Percentiles rank a stretch among this genome's conserved stretches.
Evolutionary conservation across 2,329 filamentous ascomycete genomes (phyloP).

Genomic region (Aphanocladium album): DNA sequence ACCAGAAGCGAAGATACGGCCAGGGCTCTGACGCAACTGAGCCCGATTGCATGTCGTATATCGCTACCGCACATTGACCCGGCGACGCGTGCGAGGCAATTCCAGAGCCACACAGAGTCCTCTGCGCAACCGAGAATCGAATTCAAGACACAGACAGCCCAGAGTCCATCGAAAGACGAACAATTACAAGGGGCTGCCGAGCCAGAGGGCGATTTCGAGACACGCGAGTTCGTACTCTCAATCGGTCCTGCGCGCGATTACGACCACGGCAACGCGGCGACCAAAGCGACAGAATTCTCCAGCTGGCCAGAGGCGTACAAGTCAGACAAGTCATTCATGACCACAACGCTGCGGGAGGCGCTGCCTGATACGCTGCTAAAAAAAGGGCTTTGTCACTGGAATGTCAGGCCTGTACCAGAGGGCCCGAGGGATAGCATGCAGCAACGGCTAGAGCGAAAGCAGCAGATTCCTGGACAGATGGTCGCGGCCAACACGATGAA

Average conservation of each 20-base stretch:
- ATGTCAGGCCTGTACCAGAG: conserved; percentile 20
- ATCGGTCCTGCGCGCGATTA: conserved; percentile 36
- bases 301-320: conserved; percentile 35
- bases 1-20: conserved; percentile 37
- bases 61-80: conserved; percentile 24
- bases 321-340: conserved; percentile 30
- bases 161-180: too few relatives aligned
- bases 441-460: conserved; percentile 19
- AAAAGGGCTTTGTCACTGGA: conserved; percentile 41
- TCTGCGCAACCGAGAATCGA: neutral
- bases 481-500: neutral
- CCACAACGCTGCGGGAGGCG: conserved; percentile 32
- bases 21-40: conserved; percentile 33
- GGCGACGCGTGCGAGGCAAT: conserved; percentile 26
- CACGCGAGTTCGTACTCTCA: conserved; percentile 36
- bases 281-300: conserved; percentile 28
- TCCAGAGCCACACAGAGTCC: conserved; percentile 7
- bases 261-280: conserved; percentile 33
- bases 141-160: neutral
- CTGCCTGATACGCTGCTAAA: conserved; percentile 34
- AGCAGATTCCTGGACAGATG: conserved; percentile 9
- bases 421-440: conserved; percentile 11
- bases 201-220: conserved; percentile 4
- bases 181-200: neutral
- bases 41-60: conserved; percentile 44